Conservation (phyloP, 1,284 basidiomycete species). For the Ceratobasidium sp. region DNA sequence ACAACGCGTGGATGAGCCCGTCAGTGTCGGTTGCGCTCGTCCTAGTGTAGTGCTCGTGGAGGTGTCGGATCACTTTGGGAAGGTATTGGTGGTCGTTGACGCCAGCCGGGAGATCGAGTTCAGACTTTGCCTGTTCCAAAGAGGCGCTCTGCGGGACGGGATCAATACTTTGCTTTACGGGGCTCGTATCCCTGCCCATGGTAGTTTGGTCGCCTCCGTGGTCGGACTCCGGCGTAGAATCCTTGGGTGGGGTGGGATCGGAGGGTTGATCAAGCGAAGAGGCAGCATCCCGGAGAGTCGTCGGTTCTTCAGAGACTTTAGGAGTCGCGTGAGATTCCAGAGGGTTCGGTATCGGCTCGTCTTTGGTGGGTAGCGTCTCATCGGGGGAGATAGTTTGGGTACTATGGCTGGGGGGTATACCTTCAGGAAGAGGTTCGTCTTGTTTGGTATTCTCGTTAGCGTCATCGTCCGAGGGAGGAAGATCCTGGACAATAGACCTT, state of each 20-base stretch:
- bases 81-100: conserved; percentile 14
- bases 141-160: background rate
- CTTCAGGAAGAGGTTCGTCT: background rate
- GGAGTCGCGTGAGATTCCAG: background rate
- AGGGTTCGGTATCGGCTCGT: conserved; percentile 48
- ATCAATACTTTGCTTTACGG: background rate
- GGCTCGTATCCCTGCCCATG: background rate
- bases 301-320: background rate
- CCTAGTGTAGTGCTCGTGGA: conserved; percentile 33
- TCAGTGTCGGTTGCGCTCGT: conserved; percentile 8
- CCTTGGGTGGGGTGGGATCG: background rate
- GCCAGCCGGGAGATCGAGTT: conserved; percentile 19
- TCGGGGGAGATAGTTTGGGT: background rate
- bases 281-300: background rate
- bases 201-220: background rate
- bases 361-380: conserved; percentile 29
- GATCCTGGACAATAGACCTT: background rate
- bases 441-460: background rate
- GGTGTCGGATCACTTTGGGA: conserved; percentile 21
- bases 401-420: background rate
- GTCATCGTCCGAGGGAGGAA: background rate
- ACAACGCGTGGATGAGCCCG: background rate
- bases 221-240: background rate
- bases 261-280: background rate
- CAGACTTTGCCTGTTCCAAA: background rate